Conservation (phyloP, 306 rosid species). For the Corylus heterophylla region DNA sequence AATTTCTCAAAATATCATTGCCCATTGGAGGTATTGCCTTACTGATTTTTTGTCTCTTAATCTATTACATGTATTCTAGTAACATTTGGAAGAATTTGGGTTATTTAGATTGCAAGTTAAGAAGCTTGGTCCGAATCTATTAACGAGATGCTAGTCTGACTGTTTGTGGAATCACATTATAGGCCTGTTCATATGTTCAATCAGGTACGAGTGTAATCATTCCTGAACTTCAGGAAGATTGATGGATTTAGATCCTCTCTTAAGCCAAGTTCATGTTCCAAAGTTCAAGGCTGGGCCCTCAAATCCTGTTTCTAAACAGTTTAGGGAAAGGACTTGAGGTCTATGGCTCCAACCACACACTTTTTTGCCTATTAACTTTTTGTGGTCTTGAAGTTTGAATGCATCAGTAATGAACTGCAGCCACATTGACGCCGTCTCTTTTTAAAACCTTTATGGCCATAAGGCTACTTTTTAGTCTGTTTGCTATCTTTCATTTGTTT, state of each 20-base stretch:
- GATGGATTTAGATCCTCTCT: slow-evolving; percentile 3
- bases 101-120: slow-evolving; percentile 1
- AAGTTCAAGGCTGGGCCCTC: not conserved
- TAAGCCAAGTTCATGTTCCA: not conserved
- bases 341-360: not conserved
- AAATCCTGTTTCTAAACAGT: not conserved
- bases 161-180: not conserved
- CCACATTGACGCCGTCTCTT: not conserved
- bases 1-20: not conserved
- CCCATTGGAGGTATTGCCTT: not conserved
- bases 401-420: not conserved
- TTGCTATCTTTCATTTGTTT: not conserved
- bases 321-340: not conserved
- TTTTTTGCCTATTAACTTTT: not conserved
- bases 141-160: not conserved
- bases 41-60: not conserved
- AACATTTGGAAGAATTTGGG: not conserved
- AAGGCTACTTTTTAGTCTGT: not conserved
- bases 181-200: not conserved
- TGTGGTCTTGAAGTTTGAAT: not conserved
- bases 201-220: not conserved
- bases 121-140: not conserved
- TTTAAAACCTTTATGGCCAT: not conserved
- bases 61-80: not conserved
- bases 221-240: not conserved